Evolutionary conservation across 805 yeast species (phyloP), one percentile per base, ranked within the genome.

Genomic region (Lipomyces orientalis): DNA sequence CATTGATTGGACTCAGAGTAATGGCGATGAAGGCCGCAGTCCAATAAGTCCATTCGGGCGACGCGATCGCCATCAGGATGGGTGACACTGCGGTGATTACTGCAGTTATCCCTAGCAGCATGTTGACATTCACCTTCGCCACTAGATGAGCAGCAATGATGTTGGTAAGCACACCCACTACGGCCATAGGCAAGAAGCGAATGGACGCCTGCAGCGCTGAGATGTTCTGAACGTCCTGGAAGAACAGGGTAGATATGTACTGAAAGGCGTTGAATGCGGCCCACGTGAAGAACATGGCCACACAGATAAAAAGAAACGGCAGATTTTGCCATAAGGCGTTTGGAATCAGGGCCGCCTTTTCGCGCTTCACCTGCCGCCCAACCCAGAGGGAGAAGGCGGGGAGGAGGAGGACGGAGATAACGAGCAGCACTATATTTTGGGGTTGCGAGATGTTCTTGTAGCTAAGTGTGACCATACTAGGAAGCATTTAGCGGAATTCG

Each of bases 371-470:
- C 55, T 52, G 55, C 55, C 55, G 55, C 55, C 33, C 22, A 25
- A 52, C 55, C 55, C 55, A 52, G 55, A 52, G 55, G 55, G 29
- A 52, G 55, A 52, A 52, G 55, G 55, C 55, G 55, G 55, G 55
- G 55, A 52, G 55, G 55, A 52, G 55, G 33, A 52, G 55, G 55
- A 52, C 31, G 55, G 55, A 52, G 55, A 52, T 52, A 52, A 19
- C 55, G 55, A 52, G 55, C 55, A 52, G 55, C 55, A 52, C 55
- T 52, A 52, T 52, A 52, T 52, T 52, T 52, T 52, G 55, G 55
- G 55, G 55, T 52, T 52, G 55, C 55, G 33, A 52, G 55, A 52
- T 52, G 55, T 52, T 52, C 55, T 52, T 52, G 55, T 52, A 52
- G 55, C 55, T 52, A 52, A 52, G 55, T 52, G 55, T 52, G 55